These are phyloP conservation scores for Basidiobolus meristosporus DNA, from an alignment of 371 early-diverging fungal genomes.

Conservation along the genomic window DNA sequence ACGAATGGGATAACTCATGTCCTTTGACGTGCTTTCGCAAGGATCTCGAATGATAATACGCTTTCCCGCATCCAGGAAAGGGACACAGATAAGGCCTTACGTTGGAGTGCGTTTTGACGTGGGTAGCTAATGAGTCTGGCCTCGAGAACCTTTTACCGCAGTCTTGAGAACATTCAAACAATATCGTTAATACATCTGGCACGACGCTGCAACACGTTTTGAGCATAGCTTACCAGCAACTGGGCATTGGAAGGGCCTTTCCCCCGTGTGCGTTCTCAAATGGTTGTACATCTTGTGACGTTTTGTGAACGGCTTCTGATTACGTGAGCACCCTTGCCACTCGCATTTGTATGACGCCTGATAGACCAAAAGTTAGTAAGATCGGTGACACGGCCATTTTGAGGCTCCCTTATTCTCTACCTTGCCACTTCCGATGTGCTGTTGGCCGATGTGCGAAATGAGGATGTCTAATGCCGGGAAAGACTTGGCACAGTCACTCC, in stretches of 20 bases:
- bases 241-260: conserved; percentile 40
- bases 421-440: conserved; percentile 43
- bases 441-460: conserved; percentile 31
- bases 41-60: conserved; percentile 61
- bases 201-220: background rate
- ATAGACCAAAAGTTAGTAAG: background rate
- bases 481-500: conserved; percentile 27
- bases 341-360: conserved; percentile 55
- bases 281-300: conserved; percentile 83
- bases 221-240: no score
- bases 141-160: conserved; percentile 73
- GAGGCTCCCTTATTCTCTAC: conserved; percentile 12
- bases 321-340: conserved; percentile 65
- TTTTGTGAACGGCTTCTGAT: conserved; percentile 62
- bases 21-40: conserved; percentile 52
- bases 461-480: conserved; percentile 21
- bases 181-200: background rate
- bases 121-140: conserved; percentile 76
- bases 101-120: conserved; percentile 68
- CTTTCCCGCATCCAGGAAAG: conserved; percentile 37
- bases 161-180: no score
- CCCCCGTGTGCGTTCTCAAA: conserved; percentile 72
- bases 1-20: conserved; percentile 17
- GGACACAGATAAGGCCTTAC: conserved; percentile 42
- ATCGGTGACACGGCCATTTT: background rate